Evolutionary conservation across 441 rosid species (phyloP), one percentile per base, ranked within the genome.

Genomic region (Pelargonium australe): DNA sequence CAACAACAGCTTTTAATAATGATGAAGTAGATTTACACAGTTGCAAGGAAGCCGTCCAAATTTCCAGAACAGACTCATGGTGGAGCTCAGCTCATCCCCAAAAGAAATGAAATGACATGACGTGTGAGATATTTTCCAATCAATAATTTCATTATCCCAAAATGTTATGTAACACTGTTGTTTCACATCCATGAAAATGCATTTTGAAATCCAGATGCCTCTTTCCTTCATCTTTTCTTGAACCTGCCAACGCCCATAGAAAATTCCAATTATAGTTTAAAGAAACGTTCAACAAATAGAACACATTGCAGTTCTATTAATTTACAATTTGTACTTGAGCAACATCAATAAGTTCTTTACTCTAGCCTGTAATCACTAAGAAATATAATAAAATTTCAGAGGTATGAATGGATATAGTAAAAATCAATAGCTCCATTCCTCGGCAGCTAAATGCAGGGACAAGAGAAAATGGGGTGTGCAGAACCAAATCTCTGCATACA

Each of bases 191-290:
- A 60, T 37, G 41, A 37, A 37, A 17, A n/a, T 31, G 69, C 64
- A 61, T 12, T 31, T 31, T 31, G 37, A 31, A 31, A 31, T 31
- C 37, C 8, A 6, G 5, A 37, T 37, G 41, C 41, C 17, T 20
- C 7, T 20, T 65, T 0, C 45, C 49, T 69, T 72, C 78, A 77
- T 77, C 84, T 73, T 72, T 67, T 70, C 70, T 63, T 84, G 69
- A 43, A 57, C 84, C 87, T 80, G 80, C 75, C 34, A 70, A 68
- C 40, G 49, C 73, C 58, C 51, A 12, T 37, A 70, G 40, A 73
- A 45, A 60, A 23, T 60, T 34, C 63, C 63, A 60, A 60, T 20
- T 9, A 4, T 20, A 60, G 63, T 60, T 20, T 20, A 7, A 31
- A 20, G 63, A 60, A 60, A 60, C 23, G 13, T 44, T 44, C 49